Evolutionary conservation across 106 monocot genomes (phyloP), one percentile per base, ranked within the genome.

Genomic region (Dioscorea alata): DNA sequence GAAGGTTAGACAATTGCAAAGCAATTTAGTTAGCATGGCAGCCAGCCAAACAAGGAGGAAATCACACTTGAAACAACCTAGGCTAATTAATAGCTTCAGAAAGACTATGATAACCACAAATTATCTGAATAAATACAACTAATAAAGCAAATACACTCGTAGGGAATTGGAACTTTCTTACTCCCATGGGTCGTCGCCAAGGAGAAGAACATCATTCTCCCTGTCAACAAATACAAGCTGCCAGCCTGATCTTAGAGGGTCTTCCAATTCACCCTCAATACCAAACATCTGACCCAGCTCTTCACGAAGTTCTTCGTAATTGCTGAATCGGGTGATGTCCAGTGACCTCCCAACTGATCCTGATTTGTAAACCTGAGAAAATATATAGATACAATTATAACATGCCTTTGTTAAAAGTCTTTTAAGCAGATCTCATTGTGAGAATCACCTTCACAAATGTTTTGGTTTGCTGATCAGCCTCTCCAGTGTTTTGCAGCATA

Each of bases 201-300:
- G 99, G 87, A 99, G 99, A 99, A 99, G 99, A 71, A 86, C 79
- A 70, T 99, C 99, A 34, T 99, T 90, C 99, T 99, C 99, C 90
- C 90, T 85, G 87, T 99, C 99, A 68, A 99, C 99, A 84, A 99
- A 99, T 88, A 99, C 93, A 99, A 99, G 99, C 99, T 99, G 99
- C 99, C 99, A 99, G 99, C 99, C 99, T 99, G 99, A 99, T 99
- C 99, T 99, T 81, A 75, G 82, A 80, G 99, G 99, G 79, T 99
- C 90, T 59, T 99, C 93, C 90, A 99, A 83, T 65, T 83, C 85
- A 87, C 99, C 99, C 99, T 99, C 83, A 64, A 99, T 88, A 61
- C 90, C 90, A 67, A 90, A 99, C 99, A 99, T 99, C 76, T 88
- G 87, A 68, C 93, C 90, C 81, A 99, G 81, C 61, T 85, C 99